Conservation (phyloP, 768 basidiomycete genomes). For the Boletus reticulatus region DNA sequence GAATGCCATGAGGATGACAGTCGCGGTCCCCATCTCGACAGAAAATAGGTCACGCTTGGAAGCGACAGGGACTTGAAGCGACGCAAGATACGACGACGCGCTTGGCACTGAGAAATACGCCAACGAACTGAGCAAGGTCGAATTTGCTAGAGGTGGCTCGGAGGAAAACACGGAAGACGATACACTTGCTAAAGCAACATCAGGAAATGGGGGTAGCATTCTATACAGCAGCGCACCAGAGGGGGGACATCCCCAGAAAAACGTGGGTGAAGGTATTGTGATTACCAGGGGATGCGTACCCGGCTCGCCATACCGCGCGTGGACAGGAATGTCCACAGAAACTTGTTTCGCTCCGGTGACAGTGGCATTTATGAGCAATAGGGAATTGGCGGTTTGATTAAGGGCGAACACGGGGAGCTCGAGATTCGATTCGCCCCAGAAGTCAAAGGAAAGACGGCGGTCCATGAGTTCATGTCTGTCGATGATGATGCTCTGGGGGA, state of each 20-base stretch:
- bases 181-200: constrained; percentile 5
- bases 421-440: constrained; percentile 39
- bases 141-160: constrained; percentile 18
- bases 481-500: constrained; percentile 41
- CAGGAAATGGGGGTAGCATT: not conserved
- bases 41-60: constrained; percentile 26
- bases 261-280: constrained; percentile 23
- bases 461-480: constrained; percentile 44
- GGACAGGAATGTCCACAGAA: constrained; percentile 39
- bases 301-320: constrained; percentile 42
- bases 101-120: constrained; percentile 17
- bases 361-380: constrained; percentile 34
- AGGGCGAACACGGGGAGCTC: constrained; percentile 43
- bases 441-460: constrained; percentile 31
- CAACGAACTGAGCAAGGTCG: constrained; percentile 19
- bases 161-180: constrained; percentile 8
- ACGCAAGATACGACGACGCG: constrained; percentile 1
- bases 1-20: constrained; percentile 32
- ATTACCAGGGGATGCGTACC: constrained; percentile 18
- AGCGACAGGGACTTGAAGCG: constrained; percentile 34
- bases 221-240: constrained; percentile 19
- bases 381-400: constrained; percentile 17
- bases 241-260: constrained; percentile 33
- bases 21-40: constrained; percentile 38
- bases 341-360: constrained; percentile 4